phyloP scores from a whole-genome alignment of 176 grass and related monocot species.

The Lolium rigidum region DNA sequence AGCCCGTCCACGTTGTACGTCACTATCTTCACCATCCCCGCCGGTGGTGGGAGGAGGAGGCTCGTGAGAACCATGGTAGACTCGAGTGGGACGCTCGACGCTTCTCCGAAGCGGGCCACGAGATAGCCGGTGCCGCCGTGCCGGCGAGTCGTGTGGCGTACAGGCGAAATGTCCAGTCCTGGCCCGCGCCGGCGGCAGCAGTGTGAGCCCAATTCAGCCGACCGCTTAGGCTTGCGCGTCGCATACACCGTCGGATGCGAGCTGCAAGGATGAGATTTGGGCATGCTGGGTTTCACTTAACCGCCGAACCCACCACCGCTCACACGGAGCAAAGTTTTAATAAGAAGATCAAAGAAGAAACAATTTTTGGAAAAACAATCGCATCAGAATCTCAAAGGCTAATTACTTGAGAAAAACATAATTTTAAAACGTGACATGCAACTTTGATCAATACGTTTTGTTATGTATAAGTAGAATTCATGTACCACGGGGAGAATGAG shows the following conservation, averaged over 20 bases:
- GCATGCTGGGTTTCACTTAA: too few relatives aligned
- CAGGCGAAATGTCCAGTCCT: conserved; percentile 52
- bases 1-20: conserved; percentile 97
- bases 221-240: too few relatives aligned
- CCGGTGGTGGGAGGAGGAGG: conserved; percentile 22
- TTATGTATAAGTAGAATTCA: neutral
- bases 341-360: too few relatives aligned
- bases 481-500: too few relatives aligned
- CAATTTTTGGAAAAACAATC: too few relatives aligned
- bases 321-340: neutral
- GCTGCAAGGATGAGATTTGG: too few relatives aligned
- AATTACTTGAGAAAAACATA: too few relatives aligned
- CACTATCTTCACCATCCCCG: conserved; percentile 74
- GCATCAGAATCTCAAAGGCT: too few relatives aligned
- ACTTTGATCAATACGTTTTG: neutral
- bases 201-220: too few relatives aligned
- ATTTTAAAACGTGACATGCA: neutral
- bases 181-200: conserved; percentile 4
- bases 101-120: neutral
- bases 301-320: neutral
- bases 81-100: conserved; percentile 24
- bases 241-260: too few relatives aligned
- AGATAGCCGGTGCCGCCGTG: neutral
- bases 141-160: neutral
- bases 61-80: conserved; percentile 2